Evolutionary conservation across 768 basidiomycete species (phyloP).

Genomic region (Neoboletus magnificus): DNA sequence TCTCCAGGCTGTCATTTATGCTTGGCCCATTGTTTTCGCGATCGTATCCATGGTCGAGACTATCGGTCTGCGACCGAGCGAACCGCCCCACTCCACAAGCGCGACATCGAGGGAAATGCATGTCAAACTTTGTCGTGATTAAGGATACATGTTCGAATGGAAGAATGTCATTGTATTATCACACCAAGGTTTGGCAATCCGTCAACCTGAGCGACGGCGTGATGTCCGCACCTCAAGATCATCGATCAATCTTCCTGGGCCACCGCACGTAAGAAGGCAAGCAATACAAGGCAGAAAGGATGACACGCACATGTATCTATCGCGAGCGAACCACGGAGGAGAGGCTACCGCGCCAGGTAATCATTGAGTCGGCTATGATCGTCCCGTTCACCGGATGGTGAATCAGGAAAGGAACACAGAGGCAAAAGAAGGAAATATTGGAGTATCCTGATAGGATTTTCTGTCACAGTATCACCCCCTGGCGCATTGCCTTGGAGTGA

Average conservation of each 20-base stretch:
- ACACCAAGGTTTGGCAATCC: neutral
- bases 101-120: neutral
- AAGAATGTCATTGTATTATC: neutral
- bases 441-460: constrained; percentile 5
- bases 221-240: neutral
- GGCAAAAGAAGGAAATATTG: neutral
- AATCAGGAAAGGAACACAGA: constrained; percentile 9
- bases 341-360: neutral
- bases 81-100: neutral
- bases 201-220: neutral
- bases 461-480: neutral
- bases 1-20: neutral
- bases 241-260: neutral
- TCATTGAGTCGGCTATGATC: neutral
- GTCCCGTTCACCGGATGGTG: constrained; percentile 4
- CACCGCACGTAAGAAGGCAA: neutral
- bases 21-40: neutral
- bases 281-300: neutral
- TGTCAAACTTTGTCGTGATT: neutral
- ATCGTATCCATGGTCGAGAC: neutral
- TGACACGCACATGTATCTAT: neutral
- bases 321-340: neutral
- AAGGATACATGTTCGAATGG: neutral
- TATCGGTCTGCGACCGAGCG: neutral
- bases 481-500: neutral